Evolutionary conservation across 2,329 filamentous ascomycete species (phyloP), one percentile per base, ranked within the genome.

Genomic region (Aspergillus fructus): DNA sequence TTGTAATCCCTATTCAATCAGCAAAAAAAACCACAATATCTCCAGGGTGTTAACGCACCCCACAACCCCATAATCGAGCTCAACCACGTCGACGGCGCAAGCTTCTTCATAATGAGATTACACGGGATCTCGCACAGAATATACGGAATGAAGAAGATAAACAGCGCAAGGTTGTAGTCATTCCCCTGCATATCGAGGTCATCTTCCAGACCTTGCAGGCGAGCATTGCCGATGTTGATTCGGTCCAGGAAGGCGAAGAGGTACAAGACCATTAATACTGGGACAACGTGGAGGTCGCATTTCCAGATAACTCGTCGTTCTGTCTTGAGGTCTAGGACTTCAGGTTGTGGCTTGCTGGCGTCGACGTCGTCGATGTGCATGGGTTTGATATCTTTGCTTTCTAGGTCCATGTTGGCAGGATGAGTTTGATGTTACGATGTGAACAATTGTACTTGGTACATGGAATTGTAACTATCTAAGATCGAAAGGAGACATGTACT

Each of bases 281-380:
- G 76, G 5, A 79, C 69, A 7, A 78, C 66, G 23, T 72, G 68
- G n/a, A 73, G 46, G 61, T 79, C 76, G 11, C 78, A 63, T 63
- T 78, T 78, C 70, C 76, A 76, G 37, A 75, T 62, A 23, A 78
- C 64, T n/a, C 63, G 62, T 41, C 60, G 63, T 53, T 67, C 66
- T 17, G 8, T 7, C 17, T 40, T 40, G 15, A 4, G 15, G 3
- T 40, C 37, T 7, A 17, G 37, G 4, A 0, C 37, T 40, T 40
- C 37, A 4, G 15, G 13, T 11, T 40, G 37, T 15, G 37, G 37
- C 13, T 40, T 40, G 15, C n/a, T 4, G 37, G 17, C 37, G 37
- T 17, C 15, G 6, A 40, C 37, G 17, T 40, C 15, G 37, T 40
- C 37, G 5, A 40, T 40, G 37, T 40, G 37, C 15, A n/a, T 40